A percentile compares a stretch with the other conserved stretches of the same genome.
phyloP scores from a whole-genome alignment of 257 asterid genomes.

The Nicotiana attenuata region DNA sequence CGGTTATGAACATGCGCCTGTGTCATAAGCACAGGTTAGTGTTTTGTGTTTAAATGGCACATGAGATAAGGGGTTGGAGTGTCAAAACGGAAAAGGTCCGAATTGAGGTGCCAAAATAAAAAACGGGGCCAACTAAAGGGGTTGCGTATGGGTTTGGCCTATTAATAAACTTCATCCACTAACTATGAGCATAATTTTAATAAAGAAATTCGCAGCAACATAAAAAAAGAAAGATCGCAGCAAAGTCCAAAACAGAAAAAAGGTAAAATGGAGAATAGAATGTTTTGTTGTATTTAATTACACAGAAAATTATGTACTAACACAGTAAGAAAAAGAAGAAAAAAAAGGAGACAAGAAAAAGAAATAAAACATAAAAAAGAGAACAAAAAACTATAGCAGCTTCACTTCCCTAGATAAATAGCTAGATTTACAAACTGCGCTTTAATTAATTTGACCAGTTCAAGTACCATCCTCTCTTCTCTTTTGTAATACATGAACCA shows the following conservation, averaged over 20 bases:
- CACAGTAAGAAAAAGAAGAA: not conserved
- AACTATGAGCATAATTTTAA: not conserved
- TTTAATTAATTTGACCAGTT: not conserved
- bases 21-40: too few relatives aligned
- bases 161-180: not conserved
- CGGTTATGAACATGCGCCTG: too few relatives aligned
- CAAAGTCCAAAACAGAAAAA: not conserved
- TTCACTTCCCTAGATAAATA: slow-evolving; percentile 7
- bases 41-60: too few relatives aligned
- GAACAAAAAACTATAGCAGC: not conserved
- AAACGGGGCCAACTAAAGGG: too few relatives aligned
- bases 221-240: not conserved
- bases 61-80: too few relatives aligned
- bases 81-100: too few relatives aligned
- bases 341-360: not conserved
- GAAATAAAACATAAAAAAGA: not conserved
- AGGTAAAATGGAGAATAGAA: not conserved
- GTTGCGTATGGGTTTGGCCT: too few relatives aligned
- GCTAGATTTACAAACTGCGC: not conserved
- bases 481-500: not conserved
- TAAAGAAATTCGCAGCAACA: not conserved
- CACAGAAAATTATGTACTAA: not conserved
- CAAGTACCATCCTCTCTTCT: not conserved
- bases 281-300: not conserved
- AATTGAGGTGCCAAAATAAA: too few relatives aligned